Evolutionary conservation across 441 rosid species (phyloP), one percentile per base, ranked within the genome.

Genomic region (Populus hybrid): DNA sequence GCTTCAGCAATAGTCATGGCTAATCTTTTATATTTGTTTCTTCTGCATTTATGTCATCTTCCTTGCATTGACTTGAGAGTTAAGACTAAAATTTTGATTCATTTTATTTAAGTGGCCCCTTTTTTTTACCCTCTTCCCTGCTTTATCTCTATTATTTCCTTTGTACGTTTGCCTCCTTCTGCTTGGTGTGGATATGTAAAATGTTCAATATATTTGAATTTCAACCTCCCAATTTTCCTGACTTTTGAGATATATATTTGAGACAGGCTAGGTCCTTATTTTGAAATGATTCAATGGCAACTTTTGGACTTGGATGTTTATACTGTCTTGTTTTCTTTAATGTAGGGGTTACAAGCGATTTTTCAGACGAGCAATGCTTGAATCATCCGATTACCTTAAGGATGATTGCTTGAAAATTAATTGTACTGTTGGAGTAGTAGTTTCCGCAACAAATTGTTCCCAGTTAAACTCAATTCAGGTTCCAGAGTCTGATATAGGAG

Each of bases 281-380:
- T 11, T 36, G 23, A 35, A 40, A 33, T 40, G 18, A 68, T 61
- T 45, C 21, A n/a, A 6, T 63, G 31, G 26, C 38, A 26, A 20
- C 18, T 74, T 28, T 36, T 63, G 61, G n/a, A 59, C 56, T 31
- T 53, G 35, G 76, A 31, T 53, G 7, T 28, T 68, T 28, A 33
- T 71, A 0, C 14, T 23, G 3, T 28, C 28, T 33, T 28, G 31
- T 68, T 16, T 29, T 6, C 35, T 68, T 2, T 67, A 12, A 10
- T 78, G 20, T 42, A 88, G 91, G 91, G 91, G 91, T 56, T 88
- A 88, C 84, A 88, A 88, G 82, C 86, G 89, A 29, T 87, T 85
- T 77, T 88, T 79, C 74, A 80, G 91, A 77, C 85, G 91, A 16
- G 35, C 88, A 35, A 40, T 81, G 82, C 87, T 87, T 28, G 90